Conservation (phyloP, 352 stramenopile species). For the Peronospora belbahrii region DNA sequence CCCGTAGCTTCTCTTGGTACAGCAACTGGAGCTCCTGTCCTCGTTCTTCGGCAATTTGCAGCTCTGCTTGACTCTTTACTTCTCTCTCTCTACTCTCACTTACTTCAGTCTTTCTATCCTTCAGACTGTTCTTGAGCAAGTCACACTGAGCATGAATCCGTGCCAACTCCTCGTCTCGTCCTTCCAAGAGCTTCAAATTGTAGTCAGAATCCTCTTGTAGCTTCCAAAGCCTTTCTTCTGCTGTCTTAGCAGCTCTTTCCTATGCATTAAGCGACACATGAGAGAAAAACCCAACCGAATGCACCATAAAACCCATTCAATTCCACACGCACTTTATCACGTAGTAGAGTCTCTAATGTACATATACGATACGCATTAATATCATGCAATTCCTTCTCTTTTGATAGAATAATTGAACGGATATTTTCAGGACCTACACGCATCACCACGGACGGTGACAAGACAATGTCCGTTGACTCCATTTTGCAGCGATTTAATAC, state of each 20-base stretch:
- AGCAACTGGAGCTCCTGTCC: slow-evolving; percentile 40
- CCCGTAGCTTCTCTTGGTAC: slow-evolving; percentile 70
- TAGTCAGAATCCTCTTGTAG: slow-evolving; percentile 91
- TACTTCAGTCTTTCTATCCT: slow-evolving; percentile 62
- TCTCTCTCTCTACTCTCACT: slow-evolving; percentile 57
- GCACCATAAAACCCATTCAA: background rate
- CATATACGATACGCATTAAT: slow-evolving; percentile 89
- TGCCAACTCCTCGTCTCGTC: slow-evolving; percentile 84
- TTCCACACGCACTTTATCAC: slow-evolving; percentile 51
- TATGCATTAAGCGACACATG: slow-evolving; percentile 3
- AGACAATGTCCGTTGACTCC: background rate
- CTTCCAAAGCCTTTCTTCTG: slow-evolving; percentile 77
- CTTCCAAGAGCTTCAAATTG: slow-evolving; percentile 88
- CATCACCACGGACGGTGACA: slow-evolving; percentile 13
- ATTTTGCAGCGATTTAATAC: background rate
- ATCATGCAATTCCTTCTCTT: slow-evolving; percentile 89
- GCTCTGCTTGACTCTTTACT: slow-evolving; percentile 42
- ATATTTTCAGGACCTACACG: slow-evolving; percentile 58
- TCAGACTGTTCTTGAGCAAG: slow-evolving; percentile 63
- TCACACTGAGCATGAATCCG: slow-evolving; percentile 85
- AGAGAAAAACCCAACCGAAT: slow-evolving; percentile 1
- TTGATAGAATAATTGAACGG: slow-evolving; percentile 82
- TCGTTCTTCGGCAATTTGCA: slow-evolving; percentile 40
- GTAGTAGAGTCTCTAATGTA: slow-evolving; percentile 65
- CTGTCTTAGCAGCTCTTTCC: slow-evolving; percentile 33